Base-by-base conservation (phyloP, 257 asterid genomes). In the Handroanthus guayacan region DNA sequence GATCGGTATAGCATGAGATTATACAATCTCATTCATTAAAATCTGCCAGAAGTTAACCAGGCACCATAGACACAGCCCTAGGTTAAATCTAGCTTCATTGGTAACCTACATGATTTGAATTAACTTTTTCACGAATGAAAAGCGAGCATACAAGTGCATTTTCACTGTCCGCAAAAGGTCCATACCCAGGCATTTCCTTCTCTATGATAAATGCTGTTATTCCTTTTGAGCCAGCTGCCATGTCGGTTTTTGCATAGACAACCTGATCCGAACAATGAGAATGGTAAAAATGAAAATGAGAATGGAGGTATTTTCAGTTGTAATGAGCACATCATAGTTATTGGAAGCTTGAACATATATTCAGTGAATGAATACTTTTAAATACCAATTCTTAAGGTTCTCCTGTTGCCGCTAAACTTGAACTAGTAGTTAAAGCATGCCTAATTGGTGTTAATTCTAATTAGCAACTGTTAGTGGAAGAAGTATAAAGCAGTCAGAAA, bases 161-260 rank as follows among this genome's bases (percentile, higher is more conserved):
- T 52, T 56, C 48, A 71, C 50, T 38, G 71, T 74, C 45, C 88
- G 54, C 45, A 80, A 76, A 81, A 67, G 75, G 76, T 66, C 75
- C 92, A 45, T 95, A 95, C 99, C 99, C 99, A 3, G 89, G 80
- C 97, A 93, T 90, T 79, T 87, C 97, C 86, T 95, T 93, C 92
- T 93, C 98, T 55, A 93, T 87, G 83, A 95, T 87, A 86, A 95
- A 95, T 57, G 99, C 97, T 37, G 99, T 95, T 65, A 95, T 95
- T 88, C 99, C 97, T 88, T 93, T 93, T 12, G 97, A 88, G 65
- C 69, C 86, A 74, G 97, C 95, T 50, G 92, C 82, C 82, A 85
- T 62, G 79, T 95, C 95, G 10, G 99, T 93, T 87, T 93, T 95
- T 66, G 98, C 97, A 86, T 95, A 95, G 74, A 95, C 93, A 82